Evolutionary conservation across 805 yeast genomes (phyloP), one percentile per base, ranked within the genome.

Genomic region (Barnettozyma salicaria): DNA sequence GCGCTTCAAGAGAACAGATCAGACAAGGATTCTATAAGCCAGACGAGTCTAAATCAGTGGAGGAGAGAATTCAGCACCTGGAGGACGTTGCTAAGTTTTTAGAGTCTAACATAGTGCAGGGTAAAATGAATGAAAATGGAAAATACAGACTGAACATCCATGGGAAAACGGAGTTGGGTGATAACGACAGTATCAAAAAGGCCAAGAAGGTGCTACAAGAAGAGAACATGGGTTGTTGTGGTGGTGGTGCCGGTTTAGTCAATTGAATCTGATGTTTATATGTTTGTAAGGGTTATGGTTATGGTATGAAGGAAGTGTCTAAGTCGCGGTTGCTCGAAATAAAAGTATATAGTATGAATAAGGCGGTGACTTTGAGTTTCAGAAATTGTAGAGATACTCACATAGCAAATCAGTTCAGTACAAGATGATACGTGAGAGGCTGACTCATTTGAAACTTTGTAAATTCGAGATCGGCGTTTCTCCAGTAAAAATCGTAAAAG

Each of bases 71-170:
- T 21, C 59, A 69, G 35, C 68, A 75, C 43, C 62, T 88, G 41
- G 72, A 78, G 36, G 89, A 80, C 13, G 81, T 90, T n/a, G 76
- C 89, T 1, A 55, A 58, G 27, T 80, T 88, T 45, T 64, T 90
- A 40, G 66, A 72, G 33, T 66, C 70, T 41, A 90, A 90, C 58
- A 68, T 90, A n/a, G 97, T 90, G 4, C 98, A 90, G 61, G 97
- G 95, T 7, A 65, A 61, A 43, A 70, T 62, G 48, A 58, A 52
- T 2, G 64, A 58, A 2, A 64, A 64, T 12, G 70, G 66, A 3
- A 70, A 63, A 33, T 75, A 68, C 52, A 59, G 62, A 34, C 67
- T 90, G 50, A 80, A 80, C 47, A 78, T 90, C 48, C 96, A 87
- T 55, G 61, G 74, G 33, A 76, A 81, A 32, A 84, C 94, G 0